Base-by-base conservation (phyloP, 2,329 filamentous ascomycete genomes). In the Fusarium torreyae region DNA sequence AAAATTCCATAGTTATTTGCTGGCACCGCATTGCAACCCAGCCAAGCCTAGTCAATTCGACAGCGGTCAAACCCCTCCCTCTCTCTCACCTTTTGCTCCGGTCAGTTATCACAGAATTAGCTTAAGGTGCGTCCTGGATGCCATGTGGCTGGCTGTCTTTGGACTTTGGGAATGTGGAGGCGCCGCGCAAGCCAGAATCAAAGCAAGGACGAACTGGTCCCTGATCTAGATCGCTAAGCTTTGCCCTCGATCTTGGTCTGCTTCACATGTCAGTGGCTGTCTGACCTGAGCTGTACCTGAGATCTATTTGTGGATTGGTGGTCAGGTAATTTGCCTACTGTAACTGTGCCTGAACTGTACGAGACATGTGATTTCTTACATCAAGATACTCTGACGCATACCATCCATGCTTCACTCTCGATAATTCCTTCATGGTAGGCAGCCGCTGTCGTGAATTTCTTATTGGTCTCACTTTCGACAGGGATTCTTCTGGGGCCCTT, bases 1-100 rank as follows among this genome's bases (percentile, higher is more conserved):
- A 31, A 31, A 11, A 10, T 11, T 11, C 28, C 28, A 31, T 31
- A 10, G 28, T 31, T 31, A 43, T 65, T 71, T 54, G 68, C 48
- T 70, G 68, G 55, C 68, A 71, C 56, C 68, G 55, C 68, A 70
- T 70, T 71, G 49, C 57, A 64, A 57, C 54, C 67, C 59, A 65
- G 63, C 38, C 58, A 49, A 57, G 28, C 39, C 33, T 53, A 56
- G 42, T 33, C 51, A 40, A 57, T 34, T 39, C 26, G 33, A 40
- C n/a, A 26, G 53, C 53, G 57, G 50, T 45, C 62, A 59, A 31
- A 58, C 40, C 39, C 43, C 26, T 38, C 51, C 61, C 24, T 34
- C 34, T 34, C 34, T 58, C 50, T 66, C 46, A 40, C 26, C 38
- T 62, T 69, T 62, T 69, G 42, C 44, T 62, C 51, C 43, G 31